phyloP scores from a whole-genome alignment of 2,329 filamentous ascomycete genomes.

The Corniculantispora saksenae region DNA sequence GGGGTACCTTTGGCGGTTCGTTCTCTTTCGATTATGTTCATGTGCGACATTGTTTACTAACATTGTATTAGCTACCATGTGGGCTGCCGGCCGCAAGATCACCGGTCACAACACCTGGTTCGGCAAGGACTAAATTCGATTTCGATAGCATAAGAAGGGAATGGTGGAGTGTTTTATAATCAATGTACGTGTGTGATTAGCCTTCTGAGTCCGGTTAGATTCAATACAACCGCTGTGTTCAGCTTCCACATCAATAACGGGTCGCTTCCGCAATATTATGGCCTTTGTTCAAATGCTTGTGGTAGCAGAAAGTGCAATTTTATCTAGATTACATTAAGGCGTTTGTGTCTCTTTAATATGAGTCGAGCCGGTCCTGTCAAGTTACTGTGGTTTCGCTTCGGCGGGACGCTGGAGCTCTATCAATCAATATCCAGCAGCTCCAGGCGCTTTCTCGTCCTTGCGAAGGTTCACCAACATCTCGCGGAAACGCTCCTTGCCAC shows the following conservation, averaged over 20 bases:
- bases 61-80: slow-evolving; percentile 54
- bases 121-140: slow-evolving; percentile 49
- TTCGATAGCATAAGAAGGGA: neutral
- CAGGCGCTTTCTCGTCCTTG: slow-evolving; percentile 87
- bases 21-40: slow-evolving; percentile 22
- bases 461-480: slow-evolving; percentile 83
- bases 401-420: neutral
- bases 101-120: slow-evolving; percentile 81
- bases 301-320: neutral
- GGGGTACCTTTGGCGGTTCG: slow-evolving; percentile 64
- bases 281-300: too few relatives aligned
- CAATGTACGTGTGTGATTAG: slow-evolving; percentile 12
- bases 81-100: slow-evolving; percentile 73
- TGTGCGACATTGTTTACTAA: slow-evolving; percentile 24
- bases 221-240: slow-evolving; percentile 1
- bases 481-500: slow-evolving; percentile 94
- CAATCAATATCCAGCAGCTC: slow-evolving; percentile 63
- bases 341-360: neutral
- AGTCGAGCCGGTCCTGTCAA: neutral
- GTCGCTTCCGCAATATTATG: too few relatives aligned
- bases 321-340: slow-evolving; percentile 25
- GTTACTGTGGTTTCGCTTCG: neutral
- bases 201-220: neutral
- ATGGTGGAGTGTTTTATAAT: neutral
- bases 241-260: neutral